Evolutionary conservation across 768 basidiomycete genomes (phyloP), one percentile per base, ranked within the genome.

Genomic region (Tylopilus intermedius): DNA sequence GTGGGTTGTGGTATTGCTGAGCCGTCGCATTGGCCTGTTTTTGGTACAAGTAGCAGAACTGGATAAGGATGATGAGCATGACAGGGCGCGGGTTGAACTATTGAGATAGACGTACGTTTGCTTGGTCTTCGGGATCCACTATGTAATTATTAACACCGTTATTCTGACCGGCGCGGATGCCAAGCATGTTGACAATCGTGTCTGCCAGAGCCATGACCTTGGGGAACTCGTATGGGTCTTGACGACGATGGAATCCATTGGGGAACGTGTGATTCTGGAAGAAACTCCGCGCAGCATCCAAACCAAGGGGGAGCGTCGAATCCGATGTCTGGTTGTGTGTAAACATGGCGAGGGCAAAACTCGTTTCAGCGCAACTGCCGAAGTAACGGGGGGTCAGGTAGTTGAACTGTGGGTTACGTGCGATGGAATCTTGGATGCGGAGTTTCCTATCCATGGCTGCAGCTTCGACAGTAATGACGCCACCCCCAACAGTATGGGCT

Each of bases 391-490:
- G 60, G 5, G 51, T 57, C 1, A 56, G 51, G 13, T 62, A 63
- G 29, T 15, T 45, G 35, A 64, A 60, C 0, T 52, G 53, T 0
- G 63, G 63, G 46, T 64, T 64, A 44, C 39, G 45, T 10, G 63
- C 63, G 32, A 64, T 60, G 9, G 63, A 64, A 42, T 66, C 54
- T n/a, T 56, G 50, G 35, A 65, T 60, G 15, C 61, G 58, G 9
- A 45, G 49, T 1, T 15, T 24, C 37, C 57, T 62, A 45, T 65
- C 53, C 21, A 62, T 22, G 4, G 54, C 41, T 22, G 55, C 49
- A 0, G 63, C 59, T 44, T 65, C 54, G 22, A 62, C 0, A 2
- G 63, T 65, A 27, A 65, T 35, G 32, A 33, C 13, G 0, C 63
- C 61, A 18, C 33, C 18, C 18, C 63, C 63, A 8, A 57, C 51